A percentile compares a stretch with the other conserved stretches of the same genome.
These are phyloP conservation scores for Leccinum arenicola DNA, from an alignment of 768 basidiomycete species.

Conservation along the genomic window DNA sequence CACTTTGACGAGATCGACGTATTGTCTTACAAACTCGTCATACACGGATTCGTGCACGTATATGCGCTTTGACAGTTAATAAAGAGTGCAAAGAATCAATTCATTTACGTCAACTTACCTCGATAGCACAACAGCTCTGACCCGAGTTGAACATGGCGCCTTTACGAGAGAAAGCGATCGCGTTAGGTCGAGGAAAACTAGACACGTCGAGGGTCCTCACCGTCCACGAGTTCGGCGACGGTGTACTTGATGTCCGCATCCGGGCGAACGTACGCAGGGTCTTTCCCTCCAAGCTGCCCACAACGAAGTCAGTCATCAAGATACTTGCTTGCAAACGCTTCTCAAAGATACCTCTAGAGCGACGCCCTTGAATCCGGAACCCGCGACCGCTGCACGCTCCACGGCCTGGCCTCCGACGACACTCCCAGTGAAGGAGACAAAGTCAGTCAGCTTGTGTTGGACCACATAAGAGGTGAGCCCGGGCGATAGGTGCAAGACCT, in stretches of 20 bases:
- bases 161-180: conserved; percentile 23
- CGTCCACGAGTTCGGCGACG: conserved; percentile 85
- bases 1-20: conserved; percentile 74
- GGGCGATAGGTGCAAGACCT: conserved; percentile 73
- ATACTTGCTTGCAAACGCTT: not conserved
- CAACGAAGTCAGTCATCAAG: conserved; percentile 2
- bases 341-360: conserved; percentile 64
- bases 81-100: not conserved
- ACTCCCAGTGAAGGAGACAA: conserved; percentile 89
- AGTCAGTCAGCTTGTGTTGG: conserved; percentile 65
- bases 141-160: conserved; percentile 97
- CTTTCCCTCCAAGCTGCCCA: conserved; percentile 87
- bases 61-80: conserved; percentile 57
- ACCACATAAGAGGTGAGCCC: conserved; percentile 57
- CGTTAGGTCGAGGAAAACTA: not conserved
- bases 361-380: conserved; percentile 79
- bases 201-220: conserved; percentile 35
- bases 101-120: conserved; percentile 45
- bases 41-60: conserved; percentile 89
- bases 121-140: conserved; percentile 93
- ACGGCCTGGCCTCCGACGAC: conserved; percentile 77
- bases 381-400: conserved; percentile 63
- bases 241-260: conserved; percentile 87
- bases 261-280: conserved; percentile 90
- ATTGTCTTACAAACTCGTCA: conserved; percentile 73